phyloP scores from a whole-genome alignment of 805 yeast species.

The Kuraishia borneana region DNA sequence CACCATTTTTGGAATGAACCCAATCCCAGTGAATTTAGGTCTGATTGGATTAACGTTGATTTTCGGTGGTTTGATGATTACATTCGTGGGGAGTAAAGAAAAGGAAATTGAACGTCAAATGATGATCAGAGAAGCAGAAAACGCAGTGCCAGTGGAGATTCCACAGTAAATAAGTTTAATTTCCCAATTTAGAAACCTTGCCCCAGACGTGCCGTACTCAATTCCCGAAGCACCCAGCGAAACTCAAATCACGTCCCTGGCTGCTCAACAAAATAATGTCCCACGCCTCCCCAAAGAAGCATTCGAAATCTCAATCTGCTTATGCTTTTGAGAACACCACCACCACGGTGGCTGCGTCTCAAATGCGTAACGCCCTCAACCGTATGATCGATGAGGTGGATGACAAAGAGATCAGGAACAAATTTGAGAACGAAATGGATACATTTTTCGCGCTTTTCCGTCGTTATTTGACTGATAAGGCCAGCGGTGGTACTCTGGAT shows the following conservation, averaged over 20 bases:
- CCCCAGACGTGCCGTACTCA: too few species aligned
- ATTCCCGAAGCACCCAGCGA: too few species aligned
- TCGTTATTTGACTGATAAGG: constrained; percentile 83
- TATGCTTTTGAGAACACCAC: constrained; percentile 93
- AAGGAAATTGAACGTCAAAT: constrained; percentile 33
- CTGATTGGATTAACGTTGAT: constrained; percentile 45
- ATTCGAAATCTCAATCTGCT: constrained; percentile 61
- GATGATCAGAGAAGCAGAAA: constrained; percentile 54
- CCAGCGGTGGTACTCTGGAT: constrained; percentile 70
- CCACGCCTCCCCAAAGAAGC: constrained; percentile 32
- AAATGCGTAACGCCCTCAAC: constrained; percentile 94
- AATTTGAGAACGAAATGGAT: constrained; percentile 88
- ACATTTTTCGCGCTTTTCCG: constrained; percentile 87
- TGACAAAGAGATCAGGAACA: constrained; percentile 33
- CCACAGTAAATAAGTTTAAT: too few species aligned
- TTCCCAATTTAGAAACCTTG: too few species aligned
- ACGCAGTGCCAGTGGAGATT: constrained; percentile 35
- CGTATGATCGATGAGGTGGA: constrained; percentile 74
- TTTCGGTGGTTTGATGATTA: constrained; percentile 33
- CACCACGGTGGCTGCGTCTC: constrained; percentile 91
- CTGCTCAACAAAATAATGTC: not conserved
- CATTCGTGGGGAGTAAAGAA: constrained; percentile 30
- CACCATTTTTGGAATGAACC: constrained; percentile 55
- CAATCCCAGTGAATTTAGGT: constrained; percentile 60
- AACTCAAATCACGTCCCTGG: too few species aligned